phyloP scores from a whole-genome alignment of 306 rosid species.

The Canavalia gladiata region DNA sequence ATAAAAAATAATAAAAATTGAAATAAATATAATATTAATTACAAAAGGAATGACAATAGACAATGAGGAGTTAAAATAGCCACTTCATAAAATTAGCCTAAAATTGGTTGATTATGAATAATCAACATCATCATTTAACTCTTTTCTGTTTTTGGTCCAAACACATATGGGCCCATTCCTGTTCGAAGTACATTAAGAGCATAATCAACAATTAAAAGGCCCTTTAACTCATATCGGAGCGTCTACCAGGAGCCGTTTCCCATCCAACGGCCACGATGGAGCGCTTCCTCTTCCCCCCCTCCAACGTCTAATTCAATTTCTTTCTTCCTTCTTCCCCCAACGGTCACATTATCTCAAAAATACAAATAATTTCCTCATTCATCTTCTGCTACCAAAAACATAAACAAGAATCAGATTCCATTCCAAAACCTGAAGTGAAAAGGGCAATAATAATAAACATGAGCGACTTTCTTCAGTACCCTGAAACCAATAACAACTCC shows the following conservation, averaged over 20 bases:
- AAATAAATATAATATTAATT: no score
- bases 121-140: no score
- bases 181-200: no score
- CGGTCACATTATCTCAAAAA: conserved; percentile 39
- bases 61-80: no score
- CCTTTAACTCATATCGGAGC: conserved; percentile 14
- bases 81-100: no score
- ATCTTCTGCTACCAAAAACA: not conserved
- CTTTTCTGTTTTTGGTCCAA: no score
- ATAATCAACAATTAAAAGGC: no score
- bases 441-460: not conserved
- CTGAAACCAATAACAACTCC: not conserved
- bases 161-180: no score
- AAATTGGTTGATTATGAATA: no score
- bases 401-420: conserved; percentile 1
- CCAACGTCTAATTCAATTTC: conserved; percentile 23
- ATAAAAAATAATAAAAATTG: no score
- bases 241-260: conserved; percentile 26
- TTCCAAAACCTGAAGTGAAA: not conserved
- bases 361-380: conserved; percentile 41
- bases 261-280: conserved; percentile 25
- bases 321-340: not conserved
- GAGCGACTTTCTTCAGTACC: conserved; percentile 35
- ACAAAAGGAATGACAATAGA: no score
- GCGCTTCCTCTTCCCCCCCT: not conserved